Percentiles rank a stretch among this genome's conserved stretches.
Evolutionary conservation across 345 rosid species (phyloP).

Genomic region (Rhodamnia rubescens): DNA sequence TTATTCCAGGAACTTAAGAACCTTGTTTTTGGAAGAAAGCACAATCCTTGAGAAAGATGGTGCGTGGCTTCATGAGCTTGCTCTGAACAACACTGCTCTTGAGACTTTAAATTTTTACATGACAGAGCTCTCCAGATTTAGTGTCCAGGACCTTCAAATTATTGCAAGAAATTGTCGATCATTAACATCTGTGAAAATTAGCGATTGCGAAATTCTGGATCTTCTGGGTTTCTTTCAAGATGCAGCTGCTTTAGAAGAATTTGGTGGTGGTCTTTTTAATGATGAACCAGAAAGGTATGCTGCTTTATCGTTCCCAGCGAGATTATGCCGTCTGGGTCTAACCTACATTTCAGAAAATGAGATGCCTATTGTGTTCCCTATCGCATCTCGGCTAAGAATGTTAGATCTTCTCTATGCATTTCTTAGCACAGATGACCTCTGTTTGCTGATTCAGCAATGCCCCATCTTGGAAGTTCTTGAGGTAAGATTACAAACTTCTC

Average conservation of each 20-base stretch:
- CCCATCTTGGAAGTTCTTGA: slow-evolving; percentile 89
- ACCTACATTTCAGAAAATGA: slow-evolving; percentile 62
- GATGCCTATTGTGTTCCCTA: slow-evolving; percentile 69
- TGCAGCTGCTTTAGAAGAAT: slow-evolving; percentile 70
- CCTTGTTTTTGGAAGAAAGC: slow-evolving; percentile 84
- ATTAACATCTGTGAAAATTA: slow-evolving; percentile 63
- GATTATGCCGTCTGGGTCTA: slow-evolving; percentile 58
- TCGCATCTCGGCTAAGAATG: slow-evolving; percentile 60
- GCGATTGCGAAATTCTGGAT: slow-evolving; percentile 62
- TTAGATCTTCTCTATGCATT: slow-evolving; percentile 84
- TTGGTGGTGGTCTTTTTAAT: slow-evolving; percentile 78
- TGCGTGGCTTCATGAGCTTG: slow-evolving; percentile 85
- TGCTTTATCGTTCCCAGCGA: slow-evolving; percentile 45
- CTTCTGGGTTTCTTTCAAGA: slow-evolving; percentile 57
- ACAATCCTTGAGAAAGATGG: slow-evolving; percentile 57
- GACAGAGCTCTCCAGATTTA: slow-evolving; percentile 50
- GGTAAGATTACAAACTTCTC: slow-evolving; percentile 27
- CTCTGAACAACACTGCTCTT: slow-evolving; percentile 53
- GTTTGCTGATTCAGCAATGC: slow-evolving; percentile 64
- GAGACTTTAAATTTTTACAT: slow-evolving; percentile 77
- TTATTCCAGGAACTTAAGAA: slow-evolving; percentile 51
- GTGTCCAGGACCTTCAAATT: slow-evolving; percentile 54
- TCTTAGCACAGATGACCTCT: slow-evolving; percentile 77
- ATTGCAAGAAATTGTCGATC: slow-evolving; percentile 65
- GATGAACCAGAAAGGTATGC: slow-evolving; percentile 35